A percentile compares a stretch with the other conserved stretches of the same genome.
Evolutionary conservation across 257 asterid species (phyloP).

Genomic region (Penstemon davidsonii): DNA sequence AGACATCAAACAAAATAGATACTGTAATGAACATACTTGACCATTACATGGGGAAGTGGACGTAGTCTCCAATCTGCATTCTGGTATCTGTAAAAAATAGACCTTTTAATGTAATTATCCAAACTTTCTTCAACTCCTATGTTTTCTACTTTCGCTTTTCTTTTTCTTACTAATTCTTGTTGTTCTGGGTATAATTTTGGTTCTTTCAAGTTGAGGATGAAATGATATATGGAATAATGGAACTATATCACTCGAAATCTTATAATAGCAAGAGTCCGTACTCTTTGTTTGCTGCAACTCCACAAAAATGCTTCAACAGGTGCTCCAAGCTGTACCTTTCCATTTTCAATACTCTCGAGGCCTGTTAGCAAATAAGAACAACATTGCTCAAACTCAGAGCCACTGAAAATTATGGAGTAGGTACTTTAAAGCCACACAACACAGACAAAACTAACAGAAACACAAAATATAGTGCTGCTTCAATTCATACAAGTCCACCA

Average conservation of each 20-base stretch:
- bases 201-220: not conserved
- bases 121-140: not conserved
- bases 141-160: not conserved
- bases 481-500: not conserved
- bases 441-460: too few relatives aligned
- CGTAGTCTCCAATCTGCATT: conserved; percentile 99
- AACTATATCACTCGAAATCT: conserved; percentile 23
- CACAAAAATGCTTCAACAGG: conserved; percentile 83
- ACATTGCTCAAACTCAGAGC: conserved; percentile 24
- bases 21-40: conserved; percentile 50
- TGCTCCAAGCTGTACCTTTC: conserved; percentile 86
- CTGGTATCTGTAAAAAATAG: conserved; percentile 69
- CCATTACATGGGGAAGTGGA: conserved; percentile 88
- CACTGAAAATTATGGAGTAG: conserved; percentile 2
- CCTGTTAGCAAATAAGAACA: conserved; percentile 49
- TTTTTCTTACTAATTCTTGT: not conserved
- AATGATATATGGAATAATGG: not conserved
- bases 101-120: conserved; percentile 30
- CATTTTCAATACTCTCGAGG: conserved; percentile 91
- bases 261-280: conserved; percentile 41
- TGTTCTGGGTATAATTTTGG: not conserved
- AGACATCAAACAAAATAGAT: conserved; percentile 14
- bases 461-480: not conserved
- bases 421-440: not conserved
- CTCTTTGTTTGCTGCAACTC: conserved; percentile 92